Evolutionary conservation across 2,329 filamentous ascomycete genomes (phyloP).

Genomic region (Monosporascus sp.): DNA sequence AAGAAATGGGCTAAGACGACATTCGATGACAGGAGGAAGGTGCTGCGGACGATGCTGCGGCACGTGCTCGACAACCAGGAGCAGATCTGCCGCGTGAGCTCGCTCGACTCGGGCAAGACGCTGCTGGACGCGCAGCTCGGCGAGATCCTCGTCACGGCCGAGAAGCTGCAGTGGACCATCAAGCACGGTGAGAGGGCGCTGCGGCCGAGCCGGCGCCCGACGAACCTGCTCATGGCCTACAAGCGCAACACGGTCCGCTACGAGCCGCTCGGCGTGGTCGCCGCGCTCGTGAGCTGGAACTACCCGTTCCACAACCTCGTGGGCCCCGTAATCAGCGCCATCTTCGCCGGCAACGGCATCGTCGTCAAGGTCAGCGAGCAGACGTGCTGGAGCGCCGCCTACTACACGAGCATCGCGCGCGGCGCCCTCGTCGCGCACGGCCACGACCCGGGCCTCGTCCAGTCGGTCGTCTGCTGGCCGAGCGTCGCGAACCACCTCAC

Average conservation of each 20-base stretch:
- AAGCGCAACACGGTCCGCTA: constrained; percentile 88
- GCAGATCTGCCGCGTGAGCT: constrained; percentile 77
- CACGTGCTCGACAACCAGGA: constrained; percentile 86
- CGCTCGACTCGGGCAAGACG: constrained; percentile 92
- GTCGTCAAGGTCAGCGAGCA: constrained; percentile 93
- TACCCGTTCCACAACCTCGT: constrained; percentile 95
- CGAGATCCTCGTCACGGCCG: constrained; percentile 87
- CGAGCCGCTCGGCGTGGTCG: constrained; percentile 88
- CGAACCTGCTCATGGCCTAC: constrained; percentile 90
- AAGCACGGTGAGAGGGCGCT: constrained; percentile 82
- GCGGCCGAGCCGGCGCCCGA: constrained; percentile 65
- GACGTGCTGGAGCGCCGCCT: constrained; percentile 85
- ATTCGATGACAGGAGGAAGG: constrained; percentile 70
- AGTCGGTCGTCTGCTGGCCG: constrained; percentile 85
- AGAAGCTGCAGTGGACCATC: constrained; percentile 94
- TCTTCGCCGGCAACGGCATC: constrained; percentile 88
- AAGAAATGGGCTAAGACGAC: constrained; percentile 69
- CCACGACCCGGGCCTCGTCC: constrained; percentile 74
- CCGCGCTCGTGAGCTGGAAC: constrained; percentile 94
- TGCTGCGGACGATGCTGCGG: constrained; percentile 75
- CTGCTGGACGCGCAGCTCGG: constrained; percentile 90
- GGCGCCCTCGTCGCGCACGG: constrained; percentile 78
- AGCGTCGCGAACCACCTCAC: constrained; percentile 75
- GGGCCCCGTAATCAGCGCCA: constrained; percentile 80
- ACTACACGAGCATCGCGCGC: constrained; percentile 74